Evolutionary conservation across 768 basidiomycete species (phyloP), one percentile per base, ranked within the genome.

Genomic region (Amanita inopinata): DNA sequence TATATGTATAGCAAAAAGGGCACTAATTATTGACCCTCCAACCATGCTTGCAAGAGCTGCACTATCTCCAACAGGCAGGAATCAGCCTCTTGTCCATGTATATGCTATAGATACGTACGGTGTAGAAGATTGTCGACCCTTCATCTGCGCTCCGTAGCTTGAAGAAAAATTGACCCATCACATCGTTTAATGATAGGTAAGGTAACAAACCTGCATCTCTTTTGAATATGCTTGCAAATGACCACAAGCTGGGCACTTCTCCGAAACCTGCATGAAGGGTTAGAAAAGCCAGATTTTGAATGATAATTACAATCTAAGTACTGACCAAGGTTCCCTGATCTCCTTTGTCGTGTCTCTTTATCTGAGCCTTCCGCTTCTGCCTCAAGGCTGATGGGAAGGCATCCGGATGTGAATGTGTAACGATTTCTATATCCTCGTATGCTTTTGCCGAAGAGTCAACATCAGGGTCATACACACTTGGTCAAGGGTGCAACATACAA

Each of bases 91-190:
- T 40, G 22, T 12, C 25, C 27, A 42, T 25, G 37, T 22, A 32
- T 3, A 23, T 18, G 23, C 24, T 15, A 19, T 22, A 36, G 37
- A 48, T 23, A 69, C 84, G 47, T 57, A 91, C 91, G n/a, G 82
- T 89, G 61, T 93, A 96, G 59, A 94, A 81, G 53, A 93, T 80
- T 9, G 91, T 96, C 23, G 88, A 87, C 2, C 92, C 92, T 69
- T 94, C 92, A 61, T 94, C 92, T 28, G 89, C 92, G 50, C 88
- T 87, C 38, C 91, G 78, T 58, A 87, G 66, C 85, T 88, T 57
- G 30, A 17, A 23, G 31, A 46, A 40, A 12, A 33, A 12, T 36
- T 27, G 2, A 40, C 46, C 25, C 31, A 32, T 33, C 8, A 31
- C 18, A 12, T 9, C 31, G n/a, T n/a, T n/a, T n/a, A n/a, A n/a